Percentiles rank a stretch among this genome's conserved stretches.
These are phyloP conservation scores for Cokeromyces recurvatus DNA, from an alignment of 371 early-diverging fungal genomes.

Conservation along the genomic window DNA sequence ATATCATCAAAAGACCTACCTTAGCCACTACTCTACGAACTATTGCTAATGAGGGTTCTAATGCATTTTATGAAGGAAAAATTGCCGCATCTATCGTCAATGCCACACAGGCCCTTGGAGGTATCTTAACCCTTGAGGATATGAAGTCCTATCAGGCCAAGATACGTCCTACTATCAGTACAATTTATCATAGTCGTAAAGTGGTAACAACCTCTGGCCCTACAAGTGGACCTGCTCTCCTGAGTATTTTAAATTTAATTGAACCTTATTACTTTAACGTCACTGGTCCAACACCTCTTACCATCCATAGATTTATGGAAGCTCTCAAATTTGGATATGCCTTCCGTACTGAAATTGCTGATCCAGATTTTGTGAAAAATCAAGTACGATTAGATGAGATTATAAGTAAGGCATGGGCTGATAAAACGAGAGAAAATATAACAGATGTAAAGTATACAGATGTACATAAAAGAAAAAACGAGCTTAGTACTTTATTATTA, in stretches of 20 bases:
- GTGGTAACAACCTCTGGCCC: slow-evolving; percentile 69
- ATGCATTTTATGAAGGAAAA: slow-evolving; percentile 84
- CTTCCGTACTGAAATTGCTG: slow-evolving; percentile 76
- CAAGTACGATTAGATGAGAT: slow-evolving; percentile 52
- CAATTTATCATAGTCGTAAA: slow-evolving; percentile 74
- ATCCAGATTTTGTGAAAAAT: slow-evolving; percentile 65
- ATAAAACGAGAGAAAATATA: slow-evolving; percentile 62
- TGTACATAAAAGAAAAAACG: too few species aligned
- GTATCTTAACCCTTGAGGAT: slow-evolving; percentile 82
- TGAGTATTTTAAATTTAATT: slow-evolving; percentile 82
- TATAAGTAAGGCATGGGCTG: slow-evolving; percentile 67
- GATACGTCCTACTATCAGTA: slow-evolving; percentile 55
- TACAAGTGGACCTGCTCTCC: slow-evolving; percentile 77
- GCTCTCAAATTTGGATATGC: slow-evolving; percentile 90
- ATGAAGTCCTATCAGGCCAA: slow-evolving; percentile 65
- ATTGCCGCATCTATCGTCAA: slow-evolving; percentile 82
- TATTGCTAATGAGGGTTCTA: slow-evolving; percentile 76
- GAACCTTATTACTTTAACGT: slow-evolving; percentile 72
- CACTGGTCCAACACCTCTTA: slow-evolving; percentile 49
- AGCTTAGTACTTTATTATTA: too few species aligned
- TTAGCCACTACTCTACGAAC: slow-evolving; percentile 78
- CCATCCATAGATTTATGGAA: slow-evolving; percentile 82
- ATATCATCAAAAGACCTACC: slow-evolving; percentile 67
- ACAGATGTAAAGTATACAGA: slow-evolving; percentile 46
- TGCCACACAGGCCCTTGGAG: slow-evolving; percentile 67